Evolutionary conservation across 768 basidiomycete species (phyloP).

Genomic region (Termitomyces sp.): DNA sequence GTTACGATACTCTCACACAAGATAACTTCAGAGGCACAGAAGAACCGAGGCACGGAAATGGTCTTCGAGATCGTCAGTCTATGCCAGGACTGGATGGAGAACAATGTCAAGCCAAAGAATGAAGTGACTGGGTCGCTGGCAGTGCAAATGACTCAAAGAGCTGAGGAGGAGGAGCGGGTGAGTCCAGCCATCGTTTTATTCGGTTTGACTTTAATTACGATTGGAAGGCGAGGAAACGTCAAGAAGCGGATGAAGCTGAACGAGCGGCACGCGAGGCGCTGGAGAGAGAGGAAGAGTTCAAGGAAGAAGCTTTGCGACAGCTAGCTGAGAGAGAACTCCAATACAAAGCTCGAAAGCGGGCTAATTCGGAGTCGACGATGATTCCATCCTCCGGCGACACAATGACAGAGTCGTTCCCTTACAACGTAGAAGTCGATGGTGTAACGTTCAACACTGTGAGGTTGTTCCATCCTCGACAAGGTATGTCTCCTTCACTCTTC

Average conservation of each 20-base stretch:
- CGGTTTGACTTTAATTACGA: not conserved
- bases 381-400: conserved; percentile 45
- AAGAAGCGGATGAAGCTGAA: conserved; percentile 58
- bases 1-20: conserved; percentile 54
- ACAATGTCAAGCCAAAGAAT: conserved; percentile 52
- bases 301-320: conserved; percentile 62
- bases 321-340: conserved; percentile 51
- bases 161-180: conserved; percentile 67
- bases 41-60: conserved; percentile 67
- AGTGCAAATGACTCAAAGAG: conserved; percentile 74
- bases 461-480: conserved; percentile 69
- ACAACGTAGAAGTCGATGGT: conserved; percentile 57
- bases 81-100: conserved; percentile 69
- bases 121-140: conserved; percentile 73
- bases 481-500: conserved; percentile 33
- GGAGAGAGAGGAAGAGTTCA: conserved; percentile 64
- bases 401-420: conserved; percentile 59
- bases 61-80: conserved; percentile 76
- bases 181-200: conserved; percentile 17
- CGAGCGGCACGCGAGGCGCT: conserved; percentile 52
- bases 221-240: conserved; percentile 50
- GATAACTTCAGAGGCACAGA: conserved; percentile 67
- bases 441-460: conserved; percentile 63
- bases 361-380: conserved; percentile 6
- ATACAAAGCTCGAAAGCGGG: conserved; percentile 49